These are phyloP conservation scores for Mucor mucedo DNA, from an alignment of 371 early-diverging fungal species.

Conservation along the genomic window DNA sequence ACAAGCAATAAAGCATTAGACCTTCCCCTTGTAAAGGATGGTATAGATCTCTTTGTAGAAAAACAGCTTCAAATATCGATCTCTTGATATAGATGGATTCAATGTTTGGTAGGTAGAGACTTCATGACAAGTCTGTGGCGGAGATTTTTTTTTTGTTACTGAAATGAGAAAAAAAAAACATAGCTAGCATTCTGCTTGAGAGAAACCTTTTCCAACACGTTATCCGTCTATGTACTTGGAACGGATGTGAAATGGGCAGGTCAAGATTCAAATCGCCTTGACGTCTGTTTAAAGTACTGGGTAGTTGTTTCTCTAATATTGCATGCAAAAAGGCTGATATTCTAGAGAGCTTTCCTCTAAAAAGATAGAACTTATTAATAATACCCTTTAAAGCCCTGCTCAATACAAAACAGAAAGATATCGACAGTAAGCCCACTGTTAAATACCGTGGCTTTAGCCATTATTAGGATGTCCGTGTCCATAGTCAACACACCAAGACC, in stretches of 20 bases:
- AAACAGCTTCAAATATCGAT: too few species aligned
- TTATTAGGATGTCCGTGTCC: conserved; percentile 95
- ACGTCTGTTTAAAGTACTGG: conserved; percentile 98
- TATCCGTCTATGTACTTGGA: conserved; percentile 95
- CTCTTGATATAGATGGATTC: too few species aligned
- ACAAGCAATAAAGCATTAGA: too few species aligned
- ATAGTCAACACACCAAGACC: conserved; percentile 98
- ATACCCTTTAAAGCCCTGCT: conserved; percentile 92
- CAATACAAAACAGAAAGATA: conserved; percentile 98
- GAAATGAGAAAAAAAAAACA: too few species aligned
- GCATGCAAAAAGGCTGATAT: conserved; percentile 99
- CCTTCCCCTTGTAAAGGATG: too few species aligned
- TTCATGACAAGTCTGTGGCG: too few species aligned
- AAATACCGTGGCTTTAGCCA: conserved; percentile 97
- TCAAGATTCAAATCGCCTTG: conserved; percentile 95
- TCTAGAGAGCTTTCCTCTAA: conserved; percentile 96
- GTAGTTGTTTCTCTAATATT: conserved; percentile 97
- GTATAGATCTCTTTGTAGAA: too few species aligned
- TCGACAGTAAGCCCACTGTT: conserved; percentile 88
- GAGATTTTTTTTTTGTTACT: too few species aligned
- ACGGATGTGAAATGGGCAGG: conserved; percentile 98
- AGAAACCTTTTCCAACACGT: conserved; percentile 94
- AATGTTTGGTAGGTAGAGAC: too few species aligned
- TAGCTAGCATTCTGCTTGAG: conserved; percentile 51
- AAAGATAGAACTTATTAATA: conserved; percentile 93